Conservation (phyloP, 208 protist species). For the Acanthamoeba healyi region DNA sequence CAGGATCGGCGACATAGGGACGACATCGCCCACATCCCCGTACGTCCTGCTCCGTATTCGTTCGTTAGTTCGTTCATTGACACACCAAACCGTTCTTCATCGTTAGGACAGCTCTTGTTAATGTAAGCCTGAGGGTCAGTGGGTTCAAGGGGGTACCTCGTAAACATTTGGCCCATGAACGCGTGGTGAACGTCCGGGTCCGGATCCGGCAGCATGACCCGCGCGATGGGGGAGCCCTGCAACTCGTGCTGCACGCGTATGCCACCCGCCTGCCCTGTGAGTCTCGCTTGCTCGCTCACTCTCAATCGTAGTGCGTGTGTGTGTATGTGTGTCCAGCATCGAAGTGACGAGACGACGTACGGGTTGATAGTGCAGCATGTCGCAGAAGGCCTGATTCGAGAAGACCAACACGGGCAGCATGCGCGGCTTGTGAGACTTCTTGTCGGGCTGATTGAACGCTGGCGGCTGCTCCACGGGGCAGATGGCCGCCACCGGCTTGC, state of each 20-base stretch:
- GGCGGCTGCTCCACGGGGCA: background rate
- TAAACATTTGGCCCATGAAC: background rate
- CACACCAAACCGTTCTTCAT: too few species aligned
- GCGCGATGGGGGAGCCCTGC: background rate
- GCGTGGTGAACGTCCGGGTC: background rate
- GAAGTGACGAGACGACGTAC: background rate
- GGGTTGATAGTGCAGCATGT: background rate
- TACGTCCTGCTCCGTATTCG: background rate
- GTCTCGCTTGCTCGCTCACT: too few species aligned
- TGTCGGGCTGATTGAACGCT: background rate
- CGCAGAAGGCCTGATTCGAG: constrained; percentile 12
- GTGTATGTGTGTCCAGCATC: background rate
- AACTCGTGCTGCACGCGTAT: background rate
- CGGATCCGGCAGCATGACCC: background rate
- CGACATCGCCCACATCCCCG: background rate
- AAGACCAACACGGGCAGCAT: background rate
- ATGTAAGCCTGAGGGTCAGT: too few species aligned
- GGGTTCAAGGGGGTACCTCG: too few species aligned
- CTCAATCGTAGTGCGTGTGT: too few species aligned
- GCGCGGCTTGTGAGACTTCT: background rate
- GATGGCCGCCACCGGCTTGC: background rate
- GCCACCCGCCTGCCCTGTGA: too few species aligned
- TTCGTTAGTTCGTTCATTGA: too few species aligned
- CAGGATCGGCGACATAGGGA: background rate
- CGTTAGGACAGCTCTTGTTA: too few species aligned